These are phyloP conservation scores for Ballota nigra DNA, from an alignment of 257 asterid genomes.

Conservation along the genomic window DNA sequence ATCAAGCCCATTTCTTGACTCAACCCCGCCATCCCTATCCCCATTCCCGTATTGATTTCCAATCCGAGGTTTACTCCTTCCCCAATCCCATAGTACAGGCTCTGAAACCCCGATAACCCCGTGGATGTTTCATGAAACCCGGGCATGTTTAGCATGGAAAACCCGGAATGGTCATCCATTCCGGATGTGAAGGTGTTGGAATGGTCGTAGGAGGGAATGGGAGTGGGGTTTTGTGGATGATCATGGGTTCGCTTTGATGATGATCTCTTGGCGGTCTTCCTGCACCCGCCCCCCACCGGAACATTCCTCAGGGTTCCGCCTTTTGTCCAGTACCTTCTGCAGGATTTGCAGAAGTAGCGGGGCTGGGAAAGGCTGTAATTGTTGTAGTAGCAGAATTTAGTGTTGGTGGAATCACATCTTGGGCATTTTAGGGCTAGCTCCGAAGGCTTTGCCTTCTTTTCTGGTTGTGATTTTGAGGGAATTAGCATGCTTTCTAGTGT, in stretches of 20 bases:
- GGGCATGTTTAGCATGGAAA: constrained; percentile 15
- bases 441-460: constrained; percentile 65
- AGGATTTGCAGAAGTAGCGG: constrained; percentile 79
- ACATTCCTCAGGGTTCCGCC: constrained; percentile 83
- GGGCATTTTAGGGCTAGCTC: constrained; percentile 75
- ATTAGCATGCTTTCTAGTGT: constrained; percentile 74
- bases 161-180: constrained; percentile 18
- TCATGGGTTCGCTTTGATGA: constrained; percentile 44
- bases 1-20: too few species aligned
- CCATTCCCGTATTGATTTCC: constrained; percentile 25
- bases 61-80: constrained; percentile 7
- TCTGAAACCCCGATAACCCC: constrained; percentile 43
- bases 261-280: constrained; percentile 54
- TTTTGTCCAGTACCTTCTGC: constrained; percentile 87
- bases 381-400: constrained; percentile 90
- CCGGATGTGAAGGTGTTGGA: not conserved
- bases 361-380: constrained; percentile 89
- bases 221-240: constrained; percentile 31
- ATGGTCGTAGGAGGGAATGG: constrained; percentile 17
- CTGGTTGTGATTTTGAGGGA: constrained; percentile 50
- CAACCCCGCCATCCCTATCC: too few species aligned
- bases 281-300: constrained; percentile 88
- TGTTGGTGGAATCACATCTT: constrained; percentile 77
- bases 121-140: constrained; percentile 42
- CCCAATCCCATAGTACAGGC: constrained; percentile 35